These are phyloP conservation scores for Phytophthora macrochlamydospora DNA, from an alignment of 352 stramenopile species.

Conservation along the genomic window DNA sequence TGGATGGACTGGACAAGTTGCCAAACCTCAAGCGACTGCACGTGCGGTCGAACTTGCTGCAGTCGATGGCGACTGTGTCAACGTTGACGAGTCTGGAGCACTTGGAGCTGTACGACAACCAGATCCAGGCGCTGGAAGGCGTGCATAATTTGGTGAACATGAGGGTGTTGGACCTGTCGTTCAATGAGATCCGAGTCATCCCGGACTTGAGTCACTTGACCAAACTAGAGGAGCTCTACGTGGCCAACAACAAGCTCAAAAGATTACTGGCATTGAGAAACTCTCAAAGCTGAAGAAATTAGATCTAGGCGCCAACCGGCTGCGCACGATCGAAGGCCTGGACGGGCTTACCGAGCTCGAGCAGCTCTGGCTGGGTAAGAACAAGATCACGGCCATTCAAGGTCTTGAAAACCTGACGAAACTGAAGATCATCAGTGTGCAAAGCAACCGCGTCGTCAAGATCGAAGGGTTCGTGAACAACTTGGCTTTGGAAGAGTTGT, in stretches of 20 bases:
- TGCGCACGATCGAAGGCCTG: constrained; percentile 94
- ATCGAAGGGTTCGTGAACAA: constrained; percentile 93
- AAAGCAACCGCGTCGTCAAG: constrained; percentile 96
- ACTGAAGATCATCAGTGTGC: constrained; percentile 87
- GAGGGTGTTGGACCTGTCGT: constrained; percentile 95
- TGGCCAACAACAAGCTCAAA: constrained; percentile 99
- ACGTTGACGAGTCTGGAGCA: constrained; percentile 80
- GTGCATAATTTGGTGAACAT: constrained; percentile 68
- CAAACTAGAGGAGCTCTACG: constrained; percentile 91
- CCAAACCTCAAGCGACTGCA: constrained; percentile 60
- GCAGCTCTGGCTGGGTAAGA: constrained; percentile 98
- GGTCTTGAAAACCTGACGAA: constrained; percentile 88
- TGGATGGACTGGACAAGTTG: constrained; percentile 66
- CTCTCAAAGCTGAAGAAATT: constrained; percentile 93
- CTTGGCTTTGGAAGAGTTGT: constrained; percentile 95
- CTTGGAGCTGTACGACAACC: constrained; percentile 98
- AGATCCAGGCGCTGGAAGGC: constrained; percentile 88
- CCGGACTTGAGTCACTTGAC: constrained; percentile 78
- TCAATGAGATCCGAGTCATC: constrained; percentile 96
- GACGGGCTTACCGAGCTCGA: constrained; percentile 89
- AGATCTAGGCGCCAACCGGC: constrained; percentile 96
- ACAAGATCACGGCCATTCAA: constrained; percentile 96
- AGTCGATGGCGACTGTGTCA: constrained; percentile 79
- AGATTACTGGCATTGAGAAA: constrained; percentile 90
- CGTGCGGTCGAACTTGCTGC: constrained; percentile 82